Evolutionary conservation across 2,329 filamentous ascomycete genomes (phyloP).

Genomic region (Microdochium trichocladiopsis): DNA sequence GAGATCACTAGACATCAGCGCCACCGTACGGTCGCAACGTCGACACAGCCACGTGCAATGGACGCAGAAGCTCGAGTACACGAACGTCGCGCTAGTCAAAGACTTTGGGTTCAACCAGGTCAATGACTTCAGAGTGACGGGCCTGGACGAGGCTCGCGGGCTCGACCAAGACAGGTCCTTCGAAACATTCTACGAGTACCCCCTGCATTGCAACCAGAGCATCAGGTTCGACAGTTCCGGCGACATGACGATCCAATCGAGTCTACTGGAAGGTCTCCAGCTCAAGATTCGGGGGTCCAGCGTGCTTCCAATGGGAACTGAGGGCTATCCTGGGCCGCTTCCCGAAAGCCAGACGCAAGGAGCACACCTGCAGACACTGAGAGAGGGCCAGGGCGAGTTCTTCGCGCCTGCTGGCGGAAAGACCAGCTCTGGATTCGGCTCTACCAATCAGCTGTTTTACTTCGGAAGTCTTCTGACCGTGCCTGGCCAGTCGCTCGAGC

Average conservation of each 20-base stretch:
- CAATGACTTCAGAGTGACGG: conserved; percentile 10
- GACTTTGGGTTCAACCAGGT: conserved; percentile 12
- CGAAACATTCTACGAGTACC: conserved; percentile 42
- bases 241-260: conserved; percentile 29
- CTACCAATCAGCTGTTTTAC: conserved; percentile 47
- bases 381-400: conserved; percentile 50
- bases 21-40: conserved; percentile 36
- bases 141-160: conserved; percentile 5
- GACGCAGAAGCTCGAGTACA: conserved; percentile 10
- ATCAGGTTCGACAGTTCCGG: conserved; percentile 25
- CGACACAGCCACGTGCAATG: conserved; percentile 5
- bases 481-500: conserved; percentile 5
- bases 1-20: conserved; percentile 44
- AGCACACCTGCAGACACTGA: conserved; percentile 29
- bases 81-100: conserved; percentile 6
- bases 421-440: conserved; percentile 42
- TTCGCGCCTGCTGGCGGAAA: conserved; percentile 32
- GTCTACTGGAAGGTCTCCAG: conserved; percentile 28
- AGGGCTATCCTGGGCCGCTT: conserved; percentile 36
- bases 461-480: conserved; percentile 35
- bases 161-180: conserved; percentile 12
- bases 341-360: conserved; percentile 18
- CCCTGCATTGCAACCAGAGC: conserved; percentile 47
- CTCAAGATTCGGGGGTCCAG: conserved; percentile 24
- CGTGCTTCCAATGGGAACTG: conserved; percentile 49